phyloP scores from a whole-genome alignment of 768 basidiomycete genomes.

The Tulasnella sp. region DNA sequence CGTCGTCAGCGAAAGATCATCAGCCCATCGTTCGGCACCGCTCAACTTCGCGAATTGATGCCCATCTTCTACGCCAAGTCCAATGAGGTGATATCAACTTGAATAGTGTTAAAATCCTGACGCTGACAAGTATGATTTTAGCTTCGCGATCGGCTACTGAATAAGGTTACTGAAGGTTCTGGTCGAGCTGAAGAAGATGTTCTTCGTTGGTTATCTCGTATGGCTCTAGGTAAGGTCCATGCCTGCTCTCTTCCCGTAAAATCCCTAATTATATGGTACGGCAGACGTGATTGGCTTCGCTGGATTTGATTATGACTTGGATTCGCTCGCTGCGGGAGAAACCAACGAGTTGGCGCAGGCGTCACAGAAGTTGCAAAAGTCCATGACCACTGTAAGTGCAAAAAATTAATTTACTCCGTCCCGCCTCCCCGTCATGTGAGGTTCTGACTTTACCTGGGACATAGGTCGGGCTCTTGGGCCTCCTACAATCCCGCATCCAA shows the following conservation, averaged over 20 bases:
- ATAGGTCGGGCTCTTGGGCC: not conserved
- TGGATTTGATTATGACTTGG: slow-evolving; percentile 30
- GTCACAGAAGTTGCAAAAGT: slow-evolving; percentile 24
- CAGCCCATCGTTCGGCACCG: slow-evolving; percentile 56
- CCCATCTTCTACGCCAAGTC: slow-evolving; percentile 49
- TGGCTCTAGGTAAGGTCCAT: slow-evolving; percentile 23
- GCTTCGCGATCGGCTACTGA: not conserved
- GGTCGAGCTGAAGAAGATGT: slow-evolving; percentile 3
- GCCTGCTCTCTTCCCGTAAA: slow-evolving; percentile 15
- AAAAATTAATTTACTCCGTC: not conserved
- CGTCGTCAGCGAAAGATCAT: slow-evolving; percentile 9
- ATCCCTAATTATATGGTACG: not conserved
- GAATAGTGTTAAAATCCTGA: not conserved
- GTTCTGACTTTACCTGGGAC: not conserved
- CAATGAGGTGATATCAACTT: slow-evolving; percentile 30
- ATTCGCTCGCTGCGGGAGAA: slow-evolving; percentile 24
- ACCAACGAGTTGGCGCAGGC: slow-evolving; percentile 28
- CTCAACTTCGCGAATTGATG: slow-evolving; percentile 48
- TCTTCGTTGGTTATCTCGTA: slow-evolving; percentile 11
- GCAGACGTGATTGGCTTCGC: not conserved
- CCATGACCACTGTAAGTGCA: not conserved
- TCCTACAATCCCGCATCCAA: not conserved
- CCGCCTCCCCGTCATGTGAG: not conserved
- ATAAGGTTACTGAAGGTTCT: not conserved
- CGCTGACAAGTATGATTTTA: not conserved